Evolutionary conservation across 2,329 filamentous ascomycete species (phyloP).

Genomic region (Colletotrichum eremochloae): DNA sequence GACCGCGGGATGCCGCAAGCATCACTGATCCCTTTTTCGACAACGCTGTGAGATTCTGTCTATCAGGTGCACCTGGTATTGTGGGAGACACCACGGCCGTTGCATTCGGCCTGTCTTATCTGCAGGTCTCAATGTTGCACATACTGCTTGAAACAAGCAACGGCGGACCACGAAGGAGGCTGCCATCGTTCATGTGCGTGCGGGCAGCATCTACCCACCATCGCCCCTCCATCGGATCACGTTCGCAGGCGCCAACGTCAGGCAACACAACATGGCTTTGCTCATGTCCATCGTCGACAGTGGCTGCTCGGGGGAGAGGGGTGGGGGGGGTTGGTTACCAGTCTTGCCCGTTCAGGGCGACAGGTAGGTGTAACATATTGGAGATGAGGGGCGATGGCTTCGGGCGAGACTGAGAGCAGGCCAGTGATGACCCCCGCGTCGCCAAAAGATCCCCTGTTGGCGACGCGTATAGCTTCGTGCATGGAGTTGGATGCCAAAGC

Average conservation of each 20-base stretch:
- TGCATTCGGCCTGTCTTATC: conserved; percentile 2
- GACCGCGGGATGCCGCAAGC: conserved; percentile 11
- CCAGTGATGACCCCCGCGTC: conserved; percentile 5
- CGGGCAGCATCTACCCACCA: neutral
- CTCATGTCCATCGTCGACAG: neutral
- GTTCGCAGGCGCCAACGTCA: conserved; percentile 3
- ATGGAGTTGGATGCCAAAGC: conserved; percentile 20
- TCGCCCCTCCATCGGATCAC: neutral
- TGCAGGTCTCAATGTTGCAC: conserved; percentile 19
- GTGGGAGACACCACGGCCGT: neutral
- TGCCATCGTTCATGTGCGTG: conserved; percentile 1
- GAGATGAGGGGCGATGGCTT: conserved; percentile 10
- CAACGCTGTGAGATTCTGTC: conserved; percentile 29
- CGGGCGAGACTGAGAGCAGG: conserved; percentile 16
- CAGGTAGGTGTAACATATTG: conserved; percentile 4
- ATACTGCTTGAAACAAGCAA: conserved; percentile 25
- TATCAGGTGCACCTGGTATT: conserved; percentile 16
- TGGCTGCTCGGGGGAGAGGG: neutral
- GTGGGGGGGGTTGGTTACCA: conserved; percentile 15
- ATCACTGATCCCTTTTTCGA: neutral
- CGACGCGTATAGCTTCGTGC: neutral
- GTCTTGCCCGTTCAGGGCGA: conserved; percentile 13
- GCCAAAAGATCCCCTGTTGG: neutral
- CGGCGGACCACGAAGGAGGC: conserved; percentile 17
- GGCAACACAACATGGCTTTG: neutral